Base-by-base conservation (phyloP, 2,329 filamentous ascomycete species). In the Talaromyces albobiverticillius region DNA sequence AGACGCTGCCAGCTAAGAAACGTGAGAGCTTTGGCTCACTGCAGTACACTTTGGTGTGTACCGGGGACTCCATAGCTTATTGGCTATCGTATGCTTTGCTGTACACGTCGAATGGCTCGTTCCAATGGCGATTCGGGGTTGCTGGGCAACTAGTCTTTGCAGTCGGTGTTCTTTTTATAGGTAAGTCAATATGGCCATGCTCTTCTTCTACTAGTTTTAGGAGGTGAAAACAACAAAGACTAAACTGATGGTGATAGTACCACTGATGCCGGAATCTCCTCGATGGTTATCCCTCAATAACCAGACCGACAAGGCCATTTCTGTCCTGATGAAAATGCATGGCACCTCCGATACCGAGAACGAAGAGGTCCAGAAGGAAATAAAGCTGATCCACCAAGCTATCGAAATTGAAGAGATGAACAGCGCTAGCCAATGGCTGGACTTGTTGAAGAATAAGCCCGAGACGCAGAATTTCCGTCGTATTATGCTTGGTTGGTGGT, bases 151-250 rank as follows among this genome's bases (percentile, higher is more conserved):
- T 42, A 64, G 66, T 6, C 48, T 70, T 38, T 59, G 41, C 50
- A 8, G 9, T 79, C 64, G 75, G 79, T 54, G 18, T 38, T 25
- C 14, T 53, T 8, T 36, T 43, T 20, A 25, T 52, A n/a, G 50
- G 29, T 46, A 32, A n/a, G 29, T 36, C 10, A 2, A 10, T 11
- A 22, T 41, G 36, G 11, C 36, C 36, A 57, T 61, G 5, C 61
- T 57, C 11, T n/a, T n/a, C n/a, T n/a, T 51, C 59, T 34, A 61
- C 60, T 51, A 53, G 61, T n/a, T n/a, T n/a, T n/a, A n/a, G n/a
- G n/a, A n/a, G n/a, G 25, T 5, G 25, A 29, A 9, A 31, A 46
- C 10, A n/a, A n/a, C n/a, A n/a, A n/a, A n/a, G n/a, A n/a, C n/a
- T n/a, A n/a, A n/a, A n/a, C n/a, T n/a, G n/a, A 5, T 11, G 16